Conservation (phyloP, 495 filamentous ascomycete species). For the Hypomontagnella monticulosa region DNA sequence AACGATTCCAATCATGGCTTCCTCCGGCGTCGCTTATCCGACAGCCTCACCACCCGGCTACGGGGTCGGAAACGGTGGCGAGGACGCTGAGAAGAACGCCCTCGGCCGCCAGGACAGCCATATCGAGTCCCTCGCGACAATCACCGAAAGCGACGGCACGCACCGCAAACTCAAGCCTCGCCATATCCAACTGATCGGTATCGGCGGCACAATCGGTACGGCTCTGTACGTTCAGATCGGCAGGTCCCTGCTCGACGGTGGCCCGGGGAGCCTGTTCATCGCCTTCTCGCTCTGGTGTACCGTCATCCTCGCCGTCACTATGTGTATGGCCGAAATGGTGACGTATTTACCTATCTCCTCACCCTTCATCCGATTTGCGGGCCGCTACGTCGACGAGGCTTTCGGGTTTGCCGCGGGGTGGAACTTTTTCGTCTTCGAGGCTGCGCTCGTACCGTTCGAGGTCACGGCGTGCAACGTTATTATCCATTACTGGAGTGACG, state of each 20-base stretch:
- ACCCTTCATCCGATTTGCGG: slow-evolving; percentile 79
- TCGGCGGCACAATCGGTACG: slow-evolving; percentile 70
- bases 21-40: slow-evolving; percentile 30
- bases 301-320: slow-evolving; percentile 66
- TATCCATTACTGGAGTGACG: slow-evolving; percentile 69
- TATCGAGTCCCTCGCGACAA: slow-evolving; percentile 35
- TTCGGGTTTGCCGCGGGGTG: slow-evolving; percentile 70
- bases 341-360: slow-evolving; percentile 77
- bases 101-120: slow-evolving; percentile 22
- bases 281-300: slow-evolving; percentile 78
- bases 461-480: slow-evolving; percentile 70
- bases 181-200: slow-evolving; percentile 64
- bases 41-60: slow-evolving; percentile 19
- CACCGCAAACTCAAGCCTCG: slow-evolving; percentile 59
- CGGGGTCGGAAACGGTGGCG: slow-evolving; percentile 8
- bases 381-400: slow-evolving; percentile 73
- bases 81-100: slow-evolving; percentile 27
- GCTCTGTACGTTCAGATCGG: slow-evolving; percentile 80
- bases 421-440: slow-evolving; percentile 73
- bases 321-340: slow-evolving; percentile 75
- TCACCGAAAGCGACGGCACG: slow-evolving; percentile 38
- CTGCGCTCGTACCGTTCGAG: slow-evolving; percentile 70
- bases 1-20: slow-evolving; percentile 19
- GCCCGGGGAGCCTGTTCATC: slow-evolving; percentile 78
- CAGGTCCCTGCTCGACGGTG: slow-evolving; percentile 70